phyloP scores from a whole-genome alignment of 331 rosid genomes.

The Quercus lobata region DNA sequence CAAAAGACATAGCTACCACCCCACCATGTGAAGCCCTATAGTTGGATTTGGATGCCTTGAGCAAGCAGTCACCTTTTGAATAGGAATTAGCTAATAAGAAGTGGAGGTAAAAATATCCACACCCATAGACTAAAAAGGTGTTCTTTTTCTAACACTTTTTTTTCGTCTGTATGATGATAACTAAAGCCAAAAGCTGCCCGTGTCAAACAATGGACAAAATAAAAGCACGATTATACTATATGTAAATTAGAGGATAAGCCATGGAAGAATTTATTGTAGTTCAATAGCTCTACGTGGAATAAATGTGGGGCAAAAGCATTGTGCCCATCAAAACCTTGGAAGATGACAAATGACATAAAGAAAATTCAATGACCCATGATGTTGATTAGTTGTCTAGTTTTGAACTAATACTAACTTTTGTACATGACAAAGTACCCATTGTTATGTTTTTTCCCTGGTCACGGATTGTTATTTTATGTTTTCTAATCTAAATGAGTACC shows the following conservation, averaged over 20 bases:
- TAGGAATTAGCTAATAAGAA: background rate
- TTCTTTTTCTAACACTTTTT: conserved; percentile 11
- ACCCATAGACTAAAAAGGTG: conserved; percentile 18
- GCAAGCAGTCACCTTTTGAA: conserved; percentile 34
- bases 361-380: conserved; percentile 13
- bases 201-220: conserved; percentile 28
- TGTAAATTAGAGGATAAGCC: background rate
- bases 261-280: background rate
- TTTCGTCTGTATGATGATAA: background rate
- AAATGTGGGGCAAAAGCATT: background rate
- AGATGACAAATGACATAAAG: conserved; percentile 29
- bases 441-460: conserved; percentile 23
- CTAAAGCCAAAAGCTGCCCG: conserved; percentile 30
- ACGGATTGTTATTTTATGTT: conserved; percentile 19
- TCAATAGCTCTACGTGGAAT: background rate
- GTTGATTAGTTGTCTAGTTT: conserved; percentile 21
- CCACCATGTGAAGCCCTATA: conserved; percentile 67
- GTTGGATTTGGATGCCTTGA: conserved; percentile 32
- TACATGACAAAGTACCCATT: conserved; percentile 26
- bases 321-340: conserved; percentile 2
- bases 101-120: conserved; percentile 25
- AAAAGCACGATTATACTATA: conserved; percentile 22
- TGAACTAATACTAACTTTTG: conserved; percentile 1
- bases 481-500: background rate
- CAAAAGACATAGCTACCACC: conserved; percentile 29